These are phyloP conservation scores for rapeseed (Brassica napus) DNA, from an alignment of 345 rosid genomes.

Conservation along the genomic window Da-Ae NC_063444.1:5792501-5793000, in stretches of 20 bases:
- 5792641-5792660: not conserved
- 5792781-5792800: not conserved
- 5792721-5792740: not conserved
- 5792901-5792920: not conserved
- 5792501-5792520: no score
- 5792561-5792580: slow-evolving; percentile 24
- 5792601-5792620: not conserved
- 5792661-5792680: not conserved
- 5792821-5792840: not conserved
- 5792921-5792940: not conserved
- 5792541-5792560: no score
- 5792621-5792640: slow-evolving; percentile 14
- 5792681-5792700: not conserved
- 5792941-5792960: not conserved
- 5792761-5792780: not conserved
- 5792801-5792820: not conserved
- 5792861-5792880: no score
- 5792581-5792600: not conserved
- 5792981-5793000: not conserved
- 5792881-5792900: not conserved
- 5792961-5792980: not conserved
- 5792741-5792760: not conserved
- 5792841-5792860: not conserved
- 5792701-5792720: no score
- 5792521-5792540: no score